These are phyloP conservation scores for Oryza glaberrima DNA, from an alignment of 176 grass and related monocot genomes.

Conservation along the genomic window DNA sequence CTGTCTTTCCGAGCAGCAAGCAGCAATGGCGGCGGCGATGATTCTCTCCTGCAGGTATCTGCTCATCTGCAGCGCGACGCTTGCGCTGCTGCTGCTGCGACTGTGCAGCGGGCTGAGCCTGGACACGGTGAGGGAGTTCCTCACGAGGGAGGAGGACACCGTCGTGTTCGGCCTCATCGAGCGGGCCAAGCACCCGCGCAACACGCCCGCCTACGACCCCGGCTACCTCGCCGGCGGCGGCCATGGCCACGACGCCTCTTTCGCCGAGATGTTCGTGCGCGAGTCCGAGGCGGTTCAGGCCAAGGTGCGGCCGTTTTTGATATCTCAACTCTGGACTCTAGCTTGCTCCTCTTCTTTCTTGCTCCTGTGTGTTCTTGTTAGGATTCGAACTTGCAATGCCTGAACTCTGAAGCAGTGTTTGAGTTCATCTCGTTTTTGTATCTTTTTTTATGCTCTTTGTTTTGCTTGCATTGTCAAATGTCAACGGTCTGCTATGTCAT, in stretches of 20 bases:
- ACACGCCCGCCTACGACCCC: conserved; percentile 49
- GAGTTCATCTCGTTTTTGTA: neutral
- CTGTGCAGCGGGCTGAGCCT: conserved; percentile 47
- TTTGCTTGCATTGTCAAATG: conserved; percentile 3
- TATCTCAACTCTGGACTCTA: too few species aligned
- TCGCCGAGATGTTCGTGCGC: conserved; percentile 57
- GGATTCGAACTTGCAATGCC: neutral
- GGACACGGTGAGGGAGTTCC: conserved; percentile 62
- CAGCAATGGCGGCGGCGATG: conserved; percentile 32
- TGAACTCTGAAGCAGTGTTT: neutral
- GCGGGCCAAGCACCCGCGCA: conserved; percentile 60
- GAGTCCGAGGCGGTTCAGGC: conserved; percentile 67
- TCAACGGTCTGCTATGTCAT: neutral
- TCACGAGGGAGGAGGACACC: conserved; percentile 72
- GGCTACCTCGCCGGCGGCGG: neutral
- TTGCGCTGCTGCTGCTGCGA: conserved; percentile 29
- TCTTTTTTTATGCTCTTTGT: neutral
- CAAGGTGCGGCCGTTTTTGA: conserved; percentile 35
- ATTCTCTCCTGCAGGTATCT: neutral
- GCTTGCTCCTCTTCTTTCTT: neutral
- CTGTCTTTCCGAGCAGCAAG: neutral
- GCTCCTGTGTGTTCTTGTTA: neutral
- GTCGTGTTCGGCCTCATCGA: conserved; percentile 85
- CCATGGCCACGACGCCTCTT: conserved; percentile 25
- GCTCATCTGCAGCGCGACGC: conserved; percentile 12